Conservation (phyloP, 202 grass and related monocot genomes). For the Setaria italica region DNA sequence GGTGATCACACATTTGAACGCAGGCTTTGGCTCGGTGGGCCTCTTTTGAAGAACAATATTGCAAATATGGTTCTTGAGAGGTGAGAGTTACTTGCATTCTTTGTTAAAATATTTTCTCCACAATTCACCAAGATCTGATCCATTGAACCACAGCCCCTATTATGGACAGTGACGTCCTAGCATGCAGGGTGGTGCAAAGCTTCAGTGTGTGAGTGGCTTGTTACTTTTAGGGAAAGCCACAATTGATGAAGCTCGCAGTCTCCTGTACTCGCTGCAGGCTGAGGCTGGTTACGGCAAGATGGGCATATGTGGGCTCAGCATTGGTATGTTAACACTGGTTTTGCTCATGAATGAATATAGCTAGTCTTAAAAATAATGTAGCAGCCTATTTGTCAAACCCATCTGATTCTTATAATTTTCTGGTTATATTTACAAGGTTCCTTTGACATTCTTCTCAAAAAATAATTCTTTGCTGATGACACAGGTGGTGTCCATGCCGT, state of each 20-base stretch:
- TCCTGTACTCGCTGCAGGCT: constrained; percentile 85
- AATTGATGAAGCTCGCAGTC: constrained; percentile 93
- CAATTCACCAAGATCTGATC: constrained; percentile 28
- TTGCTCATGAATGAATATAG: not conserved
- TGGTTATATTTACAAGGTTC: constrained; percentile 3
- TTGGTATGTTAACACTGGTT: constrained; percentile 62
- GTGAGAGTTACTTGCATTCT: constrained; percentile 51
- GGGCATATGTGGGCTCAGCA: constrained; percentile 96
- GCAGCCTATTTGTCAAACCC: constrained; percentile 24
- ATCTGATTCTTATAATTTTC: not conserved
- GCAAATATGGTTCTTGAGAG: constrained; percentile 99
- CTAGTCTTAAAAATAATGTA: not conserved
- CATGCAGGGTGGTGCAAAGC: constrained; percentile 83
- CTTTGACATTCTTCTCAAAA: constrained; percentile 26
- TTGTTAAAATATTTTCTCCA: not conserved
- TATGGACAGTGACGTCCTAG: constrained; percentile 87
- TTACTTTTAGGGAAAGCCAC: constrained; percentile 94
- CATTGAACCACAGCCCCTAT: constrained; percentile 73
- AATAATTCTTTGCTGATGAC: constrained; percentile 37
- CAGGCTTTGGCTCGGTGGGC: constrained; percentile 80
- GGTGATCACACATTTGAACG: constrained; percentile 97
- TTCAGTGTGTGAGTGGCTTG: constrained; percentile 89
- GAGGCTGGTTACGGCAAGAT: constrained; percentile 91
- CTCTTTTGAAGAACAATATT: constrained; percentile 91
- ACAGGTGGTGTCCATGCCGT: constrained; percentile 86